These are phyloP conservation scores for Lipomyces sp. DNA, from an alignment of 805 yeast species.

Conservation along the genomic window DNA sequence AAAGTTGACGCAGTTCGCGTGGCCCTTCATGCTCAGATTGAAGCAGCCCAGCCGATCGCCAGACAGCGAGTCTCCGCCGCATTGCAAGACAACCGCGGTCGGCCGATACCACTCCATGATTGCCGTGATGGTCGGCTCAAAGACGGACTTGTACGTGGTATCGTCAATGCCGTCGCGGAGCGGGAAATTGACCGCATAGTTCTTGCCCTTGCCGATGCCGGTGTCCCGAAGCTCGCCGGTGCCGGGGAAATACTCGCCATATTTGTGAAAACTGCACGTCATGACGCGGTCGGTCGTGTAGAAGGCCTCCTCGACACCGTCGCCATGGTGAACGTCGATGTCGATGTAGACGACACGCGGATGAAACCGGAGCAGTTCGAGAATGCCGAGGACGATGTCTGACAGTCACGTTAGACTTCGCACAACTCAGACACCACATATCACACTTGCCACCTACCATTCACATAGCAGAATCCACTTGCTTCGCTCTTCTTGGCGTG, in stretches of 20 bases:
- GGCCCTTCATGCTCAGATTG: conserved; percentile 86
- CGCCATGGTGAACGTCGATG: conserved; percentile 95
- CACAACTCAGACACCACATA: no score
- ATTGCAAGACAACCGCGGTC: conserved; percentile 88
- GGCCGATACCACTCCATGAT: conserved; percentile 89
- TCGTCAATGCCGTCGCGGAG: conserved; percentile 94
- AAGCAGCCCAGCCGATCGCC: conserved; percentile 93
- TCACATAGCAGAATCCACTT: conserved; percentile 90
- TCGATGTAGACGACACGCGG: conserved; percentile 92
- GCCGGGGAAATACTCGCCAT: conserved; percentile 96
- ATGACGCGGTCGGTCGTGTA: conserved; percentile 91
- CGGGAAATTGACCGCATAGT: conserved; percentile 88
- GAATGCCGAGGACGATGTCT: conserved; percentile 85
- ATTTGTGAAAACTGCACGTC: conserved; percentile 95
- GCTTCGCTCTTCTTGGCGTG: conserved; percentile 96
- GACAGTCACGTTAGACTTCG: no score
- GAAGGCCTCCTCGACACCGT: conserved; percentile 97
- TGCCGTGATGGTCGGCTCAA: conserved; percentile 65
- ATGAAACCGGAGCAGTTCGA: conserved; percentile 80
- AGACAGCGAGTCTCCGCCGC: conserved; percentile 95
- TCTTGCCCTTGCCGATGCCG: conserved; percentile 85
- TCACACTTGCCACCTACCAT: conserved; percentile 37
- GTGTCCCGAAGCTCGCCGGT: conserved; percentile 88
- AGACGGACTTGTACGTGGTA: conserved; percentile 80
- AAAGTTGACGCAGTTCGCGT: conserved; percentile 90